These are phyloP conservation scores for Clarkia xantiana DNA, from an alignment of 345 rosid genomes.

Conservation along the genomic window DNA sequence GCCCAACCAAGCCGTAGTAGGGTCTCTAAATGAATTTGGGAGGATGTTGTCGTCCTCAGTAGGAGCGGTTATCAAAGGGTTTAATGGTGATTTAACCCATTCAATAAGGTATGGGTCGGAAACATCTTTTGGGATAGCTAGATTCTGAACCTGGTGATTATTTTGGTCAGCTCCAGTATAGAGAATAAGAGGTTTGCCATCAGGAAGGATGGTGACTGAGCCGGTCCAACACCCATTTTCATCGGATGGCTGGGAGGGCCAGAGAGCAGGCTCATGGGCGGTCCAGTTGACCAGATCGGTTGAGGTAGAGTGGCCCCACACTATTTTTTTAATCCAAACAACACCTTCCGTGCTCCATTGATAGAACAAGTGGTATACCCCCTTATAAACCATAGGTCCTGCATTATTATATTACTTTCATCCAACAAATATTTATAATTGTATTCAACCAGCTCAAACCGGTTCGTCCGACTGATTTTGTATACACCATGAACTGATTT, in stretches of 20 bases:
- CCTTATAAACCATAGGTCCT: conserved; percentile 69
- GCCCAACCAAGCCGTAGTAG: conserved; percentile 59
- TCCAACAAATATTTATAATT: neutral
- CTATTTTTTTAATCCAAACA: conserved; percentile 27
- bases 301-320: conserved; percentile 84
- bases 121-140: conserved; percentile 36
- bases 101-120: conserved; percentile 39
- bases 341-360: conserved; percentile 50
- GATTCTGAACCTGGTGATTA: conserved; percentile 34
- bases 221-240: conserved; percentile 68
- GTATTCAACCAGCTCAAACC: too few relatives aligned
- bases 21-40: conserved; percentile 39
- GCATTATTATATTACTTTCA: neutral
- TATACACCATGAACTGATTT: too few relatives aligned
- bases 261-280: conserved; percentile 41
- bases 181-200: conserved; percentile 38
- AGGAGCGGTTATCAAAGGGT: conserved; percentile 39
- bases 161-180: conserved; percentile 43
- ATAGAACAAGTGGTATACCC: conserved; percentile 53
- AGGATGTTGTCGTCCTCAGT: conserved; percentile 14
- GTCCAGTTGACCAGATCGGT: conserved; percentile 54
- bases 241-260: conserved; percentile 40
- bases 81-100: conserved; percentile 34
- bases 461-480: too few relatives aligned
- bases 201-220: conserved; percentile 41